Base-by-base conservation (phyloP, 2,329 filamentous ascomycete species). In the Nemania sp. region DNA sequence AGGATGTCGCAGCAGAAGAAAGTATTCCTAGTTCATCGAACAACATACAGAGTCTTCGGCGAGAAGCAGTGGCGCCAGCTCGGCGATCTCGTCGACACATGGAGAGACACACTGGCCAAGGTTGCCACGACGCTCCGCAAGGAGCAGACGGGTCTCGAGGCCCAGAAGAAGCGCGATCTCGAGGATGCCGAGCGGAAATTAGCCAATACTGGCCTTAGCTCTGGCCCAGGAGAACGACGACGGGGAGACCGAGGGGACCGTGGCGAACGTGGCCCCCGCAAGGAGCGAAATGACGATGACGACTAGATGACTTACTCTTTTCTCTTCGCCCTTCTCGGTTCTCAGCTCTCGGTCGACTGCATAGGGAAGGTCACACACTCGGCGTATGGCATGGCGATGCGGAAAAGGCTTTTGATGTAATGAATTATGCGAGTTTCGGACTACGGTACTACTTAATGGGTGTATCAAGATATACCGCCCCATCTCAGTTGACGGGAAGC, bases 11-110 rank as follows among this genome's bases (percentile, higher is more conserved):
- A 99, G 81, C 85, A 94, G 75, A 92, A 92, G 76, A 87, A 91
- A 75, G 90, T 94, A 65, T 98, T 99, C 84, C 84, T 97, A 55
- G 92, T 99, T 64, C 95, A 99, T 83, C 88, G 95, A 75, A 92
- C 92, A 71, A 97, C 92, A 62, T 97, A 98, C 84, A 89, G 95
- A 64, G 93, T 97, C 56, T 99, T 99, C 73, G 92, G 92, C 69
- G 92, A 97, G 81, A 96, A 96, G 84, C 95, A 99, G 81, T 99
- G 96, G 92, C 87, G 90, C 69, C 94, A 99, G 81, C 89, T 99
- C 55, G 90, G 92, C 63, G 91, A 90, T 65, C 86, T 94, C 64
- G 81, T 99, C 71, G 93, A 97, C 79, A 90, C 92, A 76, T 98
- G 94, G 94, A 88, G 90, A 76, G 83, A 86, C 69, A 94, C 91